phyloP scores from a whole-genome alignment of 2,329 filamentous ascomycete species.

The Aspergillus amoenus region DNA sequence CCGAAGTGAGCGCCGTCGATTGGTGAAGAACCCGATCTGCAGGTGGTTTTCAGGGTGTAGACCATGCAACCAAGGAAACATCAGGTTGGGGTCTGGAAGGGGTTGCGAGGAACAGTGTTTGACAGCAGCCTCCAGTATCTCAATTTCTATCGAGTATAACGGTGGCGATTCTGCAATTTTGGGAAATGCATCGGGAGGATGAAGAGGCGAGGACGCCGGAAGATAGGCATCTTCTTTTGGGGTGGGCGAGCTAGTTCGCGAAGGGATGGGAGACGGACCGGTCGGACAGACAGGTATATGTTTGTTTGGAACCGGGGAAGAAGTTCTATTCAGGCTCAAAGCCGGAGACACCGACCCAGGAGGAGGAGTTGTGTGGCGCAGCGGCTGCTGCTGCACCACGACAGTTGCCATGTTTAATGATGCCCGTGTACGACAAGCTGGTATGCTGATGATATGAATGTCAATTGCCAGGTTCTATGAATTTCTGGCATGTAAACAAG shows the following conservation, averaged over 20 bases:
- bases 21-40: conserved; percentile 85
- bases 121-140: conserved; percentile 68
- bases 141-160: conserved; percentile 72
- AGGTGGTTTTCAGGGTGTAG: conserved; percentile 85
- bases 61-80: conserved; percentile 97
- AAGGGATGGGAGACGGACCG: conserved; percentile 64
- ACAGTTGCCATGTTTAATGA: conserved; percentile 44
- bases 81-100: conserved; percentile 76
- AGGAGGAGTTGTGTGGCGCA: conserved; percentile 50
- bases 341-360: conserved; percentile 48
- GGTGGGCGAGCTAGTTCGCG: conserved; percentile 66
- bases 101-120: conserved; percentile 76
- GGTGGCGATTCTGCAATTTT: conserved; percentile 56
- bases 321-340: conserved; percentile 59
- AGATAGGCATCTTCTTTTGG: conserved; percentile 55
- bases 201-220: conserved; percentile 67
- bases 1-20: conserved; percentile 68
- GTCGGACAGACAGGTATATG: conserved; percentile 88
- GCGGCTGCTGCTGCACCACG: conserved; percentile 47
- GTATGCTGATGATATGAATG: conserved; percentile 1
- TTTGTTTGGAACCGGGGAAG: conserved; percentile 76
- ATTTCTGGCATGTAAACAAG: not conserved
- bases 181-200: conserved; percentile 67
- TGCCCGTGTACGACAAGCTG: not conserved
- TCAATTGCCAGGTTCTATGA: not conserved